phyloP scores from a whole-genome alignment of 2,329 filamentous ascomycete species.

The Xylariaceae sp. region DNA sequence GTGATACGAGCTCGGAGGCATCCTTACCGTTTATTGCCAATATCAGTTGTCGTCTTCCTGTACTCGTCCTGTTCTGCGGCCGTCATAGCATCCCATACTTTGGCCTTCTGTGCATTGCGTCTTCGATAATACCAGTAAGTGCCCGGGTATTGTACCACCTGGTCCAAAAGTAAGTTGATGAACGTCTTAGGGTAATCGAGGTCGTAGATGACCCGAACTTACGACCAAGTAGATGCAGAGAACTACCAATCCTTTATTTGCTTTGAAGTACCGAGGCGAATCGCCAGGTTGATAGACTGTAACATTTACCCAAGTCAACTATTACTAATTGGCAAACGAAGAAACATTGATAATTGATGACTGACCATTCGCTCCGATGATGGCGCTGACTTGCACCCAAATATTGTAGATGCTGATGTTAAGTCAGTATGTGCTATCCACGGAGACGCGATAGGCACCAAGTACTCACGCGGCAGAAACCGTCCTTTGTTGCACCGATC shows the following conservation, averaged over 20 bases:
- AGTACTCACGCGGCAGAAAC: slow-evolving; percentile 38
- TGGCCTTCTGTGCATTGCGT: slow-evolving; percentile 35
- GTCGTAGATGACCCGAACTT: slow-evolving; percentile 18
- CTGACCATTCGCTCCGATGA: slow-evolving; percentile 37
- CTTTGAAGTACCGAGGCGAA: slow-evolving; percentile 35
- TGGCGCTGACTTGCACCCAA: slow-evolving; percentile 37
- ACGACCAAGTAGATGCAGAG: slow-evolving; percentile 38
- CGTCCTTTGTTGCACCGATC: slow-evolving; percentile 54
- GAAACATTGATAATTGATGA: not conserved
- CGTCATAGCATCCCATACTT: slow-evolving; percentile 36
- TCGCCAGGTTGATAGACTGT: slow-evolving; percentile 35
- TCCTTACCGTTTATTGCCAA: slow-evolving; percentile 41
- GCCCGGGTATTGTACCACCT: slow-evolving; percentile 35
- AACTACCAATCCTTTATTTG: slow-evolving; percentile 35
- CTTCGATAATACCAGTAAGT: slow-evolving; percentile 38
- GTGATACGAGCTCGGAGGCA: not conserved
- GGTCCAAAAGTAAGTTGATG: slow-evolving; percentile 6
- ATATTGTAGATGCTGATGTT: slow-evolving; percentile 49
- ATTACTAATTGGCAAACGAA: not conserved
- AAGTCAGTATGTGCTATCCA: slow-evolving; percentile 14
- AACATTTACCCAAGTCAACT: slow-evolving; percentile 8
- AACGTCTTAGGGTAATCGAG: not conserved
- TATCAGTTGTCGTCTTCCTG: slow-evolving; percentile 40
- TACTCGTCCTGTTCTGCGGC: slow-evolving; percentile 40
- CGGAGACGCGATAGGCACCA: slow-evolving; percentile 19